Percentiles rank a stretch among this genome's conserved stretches.
Conservation (phyloP, 78 protist species). For the Pigoraptor vietnamica region DNA sequence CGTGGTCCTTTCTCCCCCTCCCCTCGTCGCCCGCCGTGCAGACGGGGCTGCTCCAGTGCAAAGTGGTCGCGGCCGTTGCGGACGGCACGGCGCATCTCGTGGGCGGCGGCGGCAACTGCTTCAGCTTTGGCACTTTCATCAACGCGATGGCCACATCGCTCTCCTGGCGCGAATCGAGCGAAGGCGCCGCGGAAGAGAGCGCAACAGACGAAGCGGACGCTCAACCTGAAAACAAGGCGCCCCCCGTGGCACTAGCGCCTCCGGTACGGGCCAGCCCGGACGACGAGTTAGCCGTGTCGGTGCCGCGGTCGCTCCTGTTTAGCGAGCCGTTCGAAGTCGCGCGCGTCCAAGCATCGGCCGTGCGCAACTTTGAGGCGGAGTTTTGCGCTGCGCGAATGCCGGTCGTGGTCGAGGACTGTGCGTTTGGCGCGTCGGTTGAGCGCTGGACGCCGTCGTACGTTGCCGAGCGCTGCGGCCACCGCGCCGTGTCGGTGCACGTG, state of each 20-base stretch:
- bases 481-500: background rate
- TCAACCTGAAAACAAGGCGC: too few species aligned
- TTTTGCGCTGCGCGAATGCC: background rate
- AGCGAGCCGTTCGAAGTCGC: background rate
- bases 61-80: background rate
- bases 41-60: background rate
- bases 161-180: background rate
- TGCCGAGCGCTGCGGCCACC: background rate
- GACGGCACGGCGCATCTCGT: background rate
- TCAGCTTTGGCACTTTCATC: background rate
- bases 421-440: background rate
- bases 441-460: background rate
- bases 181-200: too few species aligned
- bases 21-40: background rate
- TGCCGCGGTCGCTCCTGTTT: too few species aligned
- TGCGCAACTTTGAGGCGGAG: background rate
- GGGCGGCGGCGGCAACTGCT: background rate
- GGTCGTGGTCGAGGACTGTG: background rate
- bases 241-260: too few species aligned
- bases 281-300: too few species aligned
- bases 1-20: background rate
- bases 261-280: too few species aligned
- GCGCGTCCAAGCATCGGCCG: background rate
- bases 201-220: too few species aligned
- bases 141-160: background rate